Conservation (phyloP, 2,329 filamentous ascomycete genomes). For the Aspergillus chevalieri region DNA sequence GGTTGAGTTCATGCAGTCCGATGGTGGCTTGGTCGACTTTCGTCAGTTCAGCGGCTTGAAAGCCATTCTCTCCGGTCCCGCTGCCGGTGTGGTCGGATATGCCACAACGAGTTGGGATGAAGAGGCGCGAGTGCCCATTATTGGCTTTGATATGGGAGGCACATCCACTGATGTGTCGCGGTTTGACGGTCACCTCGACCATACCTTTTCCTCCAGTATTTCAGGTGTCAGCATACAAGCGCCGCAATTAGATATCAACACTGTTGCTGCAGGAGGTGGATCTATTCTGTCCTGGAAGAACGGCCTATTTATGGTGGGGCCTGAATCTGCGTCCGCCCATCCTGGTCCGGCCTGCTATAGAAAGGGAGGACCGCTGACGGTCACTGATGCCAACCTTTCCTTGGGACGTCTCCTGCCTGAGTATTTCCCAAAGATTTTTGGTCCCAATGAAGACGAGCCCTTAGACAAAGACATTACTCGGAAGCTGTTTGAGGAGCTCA, state of each 20-base stretch:
- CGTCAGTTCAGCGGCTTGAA: conserved; percentile 71
- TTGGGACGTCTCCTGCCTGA: conserved; percentile 77
- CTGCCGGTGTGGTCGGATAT: conserved; percentile 91
- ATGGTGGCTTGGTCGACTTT: conserved; percentile 60
- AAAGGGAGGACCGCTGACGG: conserved; percentile 79
- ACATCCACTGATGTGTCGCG: conserved; percentile 83
- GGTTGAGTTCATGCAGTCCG: conserved; percentile 96
- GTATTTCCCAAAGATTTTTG: conserved; percentile 92
- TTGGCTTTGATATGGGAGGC: conserved; percentile 93
- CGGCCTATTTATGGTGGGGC: conserved; percentile 81
- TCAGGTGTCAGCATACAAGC: conserved; percentile 89
- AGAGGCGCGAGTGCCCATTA: conserved; percentile 74
- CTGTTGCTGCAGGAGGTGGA: conserved; percentile 76
- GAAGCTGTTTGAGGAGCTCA: conserved; percentile 64
- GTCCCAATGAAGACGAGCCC: conserved; percentile 73
- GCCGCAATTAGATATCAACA: conserved; percentile 87
- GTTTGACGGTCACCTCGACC: conserved; percentile 80
- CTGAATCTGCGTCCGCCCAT: conserved; percentile 81
- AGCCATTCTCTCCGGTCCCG: conserved; percentile 83
- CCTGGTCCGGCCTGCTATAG: conserved; percentile 87
- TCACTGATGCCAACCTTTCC: conserved; percentile 89
- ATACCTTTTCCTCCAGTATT: conserved; percentile 87
- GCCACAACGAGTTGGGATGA: conserved; percentile 88
- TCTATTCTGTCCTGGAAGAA: conserved; percentile 70
- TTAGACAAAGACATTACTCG: conserved; percentile 68